Evolutionary conservation across 495 filamentous ascomycete species (phyloP), one percentile per base, ranked within the genome.

Genomic region (Podospora pseudoanserina): DNA sequence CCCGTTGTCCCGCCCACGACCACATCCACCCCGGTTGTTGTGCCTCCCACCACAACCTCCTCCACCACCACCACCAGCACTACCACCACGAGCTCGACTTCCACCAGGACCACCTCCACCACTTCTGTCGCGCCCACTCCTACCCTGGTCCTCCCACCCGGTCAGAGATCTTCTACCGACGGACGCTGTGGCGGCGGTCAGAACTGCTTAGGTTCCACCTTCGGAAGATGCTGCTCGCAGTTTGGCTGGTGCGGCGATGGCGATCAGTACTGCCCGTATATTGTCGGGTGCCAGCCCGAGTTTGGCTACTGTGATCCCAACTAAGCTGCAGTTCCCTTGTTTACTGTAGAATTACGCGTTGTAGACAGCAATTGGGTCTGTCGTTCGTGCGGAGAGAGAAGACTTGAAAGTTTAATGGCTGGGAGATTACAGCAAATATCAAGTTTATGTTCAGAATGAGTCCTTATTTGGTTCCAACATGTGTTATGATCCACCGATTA

Each of bases 171-270:
- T 2, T 74, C 66, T 9, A 77, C 71, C 5, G 76, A 78, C 18
- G 77, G 77, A 1, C 34, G 57, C 2, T 79, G 77, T 49, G 77
- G 77, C 0, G 74, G 66, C 32, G 70, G 71, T 6, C 58, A 71
- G 20, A 73, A 67, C 18, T 79, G 77, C 44, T 32, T 76, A 0
- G 77, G 76, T 0, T 68, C 74, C 9, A 66, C 3, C 4, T 73
- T 70, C 16, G 77, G 77, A 0, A 54, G 49, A 49, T 81, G 79
- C 67, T 81, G 78, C 70, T 75, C 71, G 4, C 74, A 77, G 67
- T 79, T 77, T 69, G 79, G 80, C 2, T 82, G 63, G 27, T 82
- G 80, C 39, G 80, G 80, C 5, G 82, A 76, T 2, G 81, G 81
- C 0, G 67, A 76, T 9, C 79, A 83, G 55, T 86, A 82, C 72